Evolutionary conservation across 1,139 yeast species (phyloP).

Genomic region (Diutina pseudorugosa): DNA sequence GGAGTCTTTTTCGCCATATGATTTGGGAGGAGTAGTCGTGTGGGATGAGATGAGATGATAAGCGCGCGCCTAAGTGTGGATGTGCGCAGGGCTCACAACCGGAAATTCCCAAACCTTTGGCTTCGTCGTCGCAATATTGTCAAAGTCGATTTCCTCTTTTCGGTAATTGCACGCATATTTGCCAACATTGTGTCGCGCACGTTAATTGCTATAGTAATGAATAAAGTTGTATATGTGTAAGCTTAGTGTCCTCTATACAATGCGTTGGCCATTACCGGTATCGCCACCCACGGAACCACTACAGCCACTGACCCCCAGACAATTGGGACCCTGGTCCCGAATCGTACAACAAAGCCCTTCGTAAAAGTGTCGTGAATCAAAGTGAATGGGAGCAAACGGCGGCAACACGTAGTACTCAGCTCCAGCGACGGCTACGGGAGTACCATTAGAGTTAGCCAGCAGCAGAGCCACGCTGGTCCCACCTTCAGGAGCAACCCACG

Average conservation of each 20-base stretch:
- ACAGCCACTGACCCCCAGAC: constrained; percentile 1
- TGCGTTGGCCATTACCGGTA: constrained; percentile 2
- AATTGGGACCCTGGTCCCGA: constrained; percentile 1
- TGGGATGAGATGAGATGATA: background rate
- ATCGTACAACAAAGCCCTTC: constrained; percentile 2
- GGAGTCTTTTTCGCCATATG: background rate
- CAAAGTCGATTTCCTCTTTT: too few relatives aligned
- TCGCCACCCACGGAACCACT: background rate
- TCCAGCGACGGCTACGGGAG: background rate
- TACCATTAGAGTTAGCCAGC: background rate
- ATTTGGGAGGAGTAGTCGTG: background rate
- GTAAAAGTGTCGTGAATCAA: background rate
- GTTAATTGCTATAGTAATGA: too few relatives aligned
- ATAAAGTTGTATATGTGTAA: too few relatives aligned
- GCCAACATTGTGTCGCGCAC: background rate
- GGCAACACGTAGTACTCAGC: background rate
- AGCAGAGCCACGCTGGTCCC: background rate
- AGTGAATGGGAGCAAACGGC: background rate
- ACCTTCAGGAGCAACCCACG: background rate
- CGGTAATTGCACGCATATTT: background rate
- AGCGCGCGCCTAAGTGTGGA: too few relatives aligned
- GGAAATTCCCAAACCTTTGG: background rate
- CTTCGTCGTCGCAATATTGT: too few relatives aligned
- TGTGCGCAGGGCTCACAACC: background rate
- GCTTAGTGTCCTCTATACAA: background rate